A percentile compares a stretch with the other conserved stretches of the same genome.
These are phyloP conservation scores for Komagataella phaffii DNA, from an alignment of 805 yeast species.

Conservation along the genomic window DNA sequence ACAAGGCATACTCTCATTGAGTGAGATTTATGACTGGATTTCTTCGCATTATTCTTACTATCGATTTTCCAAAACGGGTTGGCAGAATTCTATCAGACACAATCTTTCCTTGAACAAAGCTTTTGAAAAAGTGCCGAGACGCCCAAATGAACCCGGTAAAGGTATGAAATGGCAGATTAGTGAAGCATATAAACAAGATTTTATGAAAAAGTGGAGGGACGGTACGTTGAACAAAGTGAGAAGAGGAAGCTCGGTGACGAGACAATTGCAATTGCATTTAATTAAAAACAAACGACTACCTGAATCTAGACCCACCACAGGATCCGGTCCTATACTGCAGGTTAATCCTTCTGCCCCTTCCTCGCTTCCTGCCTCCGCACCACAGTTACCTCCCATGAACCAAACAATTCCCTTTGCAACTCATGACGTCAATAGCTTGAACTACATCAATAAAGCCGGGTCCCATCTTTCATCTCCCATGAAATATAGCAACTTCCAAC, in stretches of 20 bases:
- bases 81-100: constrained; percentile 98
- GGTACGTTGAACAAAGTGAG: constrained; percentile 65
- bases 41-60: constrained; percentile 81
- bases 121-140: constrained; percentile 92
- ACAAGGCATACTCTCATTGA: constrained; percentile 78
- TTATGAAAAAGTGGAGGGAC: constrained; percentile 62
- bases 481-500: background rate
- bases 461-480: background rate
- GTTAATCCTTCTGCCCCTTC: background rate
- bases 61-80: constrained; percentile 84
- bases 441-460: background rate
- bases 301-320: constrained; percentile 18
- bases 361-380: background rate
- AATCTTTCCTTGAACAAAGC: constrained; percentile 91
- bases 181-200: constrained; percentile 73
- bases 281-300: constrained; percentile 43
- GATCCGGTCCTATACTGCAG: background rate
- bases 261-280: constrained; percentile 68
- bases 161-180: constrained; percentile 99
- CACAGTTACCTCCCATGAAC: background rate
- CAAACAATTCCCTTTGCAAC: background rate
- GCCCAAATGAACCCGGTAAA: constrained; percentile 94
- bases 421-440: background rate
- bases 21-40: constrained; percentile 91
- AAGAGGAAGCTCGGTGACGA: constrained; percentile 70